These are phyloP conservation scores for Toxoplasma gondii DNA, from an alignment of 169 alveolate species.

Conservation along the genomic window DNA sequence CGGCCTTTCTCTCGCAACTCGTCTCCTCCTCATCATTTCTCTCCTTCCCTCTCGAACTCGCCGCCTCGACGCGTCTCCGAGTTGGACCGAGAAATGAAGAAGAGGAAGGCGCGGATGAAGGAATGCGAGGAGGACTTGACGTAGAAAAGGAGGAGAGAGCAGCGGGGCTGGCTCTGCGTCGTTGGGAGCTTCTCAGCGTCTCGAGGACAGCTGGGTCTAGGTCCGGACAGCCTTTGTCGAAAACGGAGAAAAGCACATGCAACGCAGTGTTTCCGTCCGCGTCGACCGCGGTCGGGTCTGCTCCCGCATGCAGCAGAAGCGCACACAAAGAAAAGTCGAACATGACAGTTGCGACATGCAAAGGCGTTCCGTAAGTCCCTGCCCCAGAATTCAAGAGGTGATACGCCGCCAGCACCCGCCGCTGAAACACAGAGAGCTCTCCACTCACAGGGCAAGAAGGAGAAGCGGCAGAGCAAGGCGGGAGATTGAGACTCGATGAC, in stretches of 20 bases:
- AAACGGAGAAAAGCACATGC: slow-evolving; percentile 55
- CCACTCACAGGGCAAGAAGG: neutral
- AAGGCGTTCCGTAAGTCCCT: slow-evolving; percentile 15
- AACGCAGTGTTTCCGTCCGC: slow-evolving; percentile 72
- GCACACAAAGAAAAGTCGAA: neutral
- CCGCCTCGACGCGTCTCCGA: too few relatives aligned
- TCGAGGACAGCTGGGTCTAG: neutral
- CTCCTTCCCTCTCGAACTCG: too few relatives aligned
- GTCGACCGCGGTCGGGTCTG: slow-evolving; percentile 67
- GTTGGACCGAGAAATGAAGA: too few relatives aligned
- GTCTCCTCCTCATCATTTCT: too few relatives aligned
- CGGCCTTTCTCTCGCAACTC: too few relatives aligned
- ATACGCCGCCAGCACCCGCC: neutral
- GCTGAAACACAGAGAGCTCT: neutral
- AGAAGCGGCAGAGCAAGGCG: neutral
- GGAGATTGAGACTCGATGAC: neutral
- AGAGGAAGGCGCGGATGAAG: too few relatives aligned
- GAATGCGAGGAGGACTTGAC: too few relatives aligned
- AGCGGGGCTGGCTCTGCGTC: neutral
- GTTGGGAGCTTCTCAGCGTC: neutral
- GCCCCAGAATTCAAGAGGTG: neutral
- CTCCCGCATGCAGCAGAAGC: slow-evolving; percentile 57
- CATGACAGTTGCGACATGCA: neutral
- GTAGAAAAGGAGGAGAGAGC: too few relatives aligned
- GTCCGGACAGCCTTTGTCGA: slow-evolving; percentile 3